These are phyloP conservation scores for Diaporthe sp. DNA, from an alignment of 2,329 filamentous ascomycete genomes.

Conservation along the genomic window DNA sequence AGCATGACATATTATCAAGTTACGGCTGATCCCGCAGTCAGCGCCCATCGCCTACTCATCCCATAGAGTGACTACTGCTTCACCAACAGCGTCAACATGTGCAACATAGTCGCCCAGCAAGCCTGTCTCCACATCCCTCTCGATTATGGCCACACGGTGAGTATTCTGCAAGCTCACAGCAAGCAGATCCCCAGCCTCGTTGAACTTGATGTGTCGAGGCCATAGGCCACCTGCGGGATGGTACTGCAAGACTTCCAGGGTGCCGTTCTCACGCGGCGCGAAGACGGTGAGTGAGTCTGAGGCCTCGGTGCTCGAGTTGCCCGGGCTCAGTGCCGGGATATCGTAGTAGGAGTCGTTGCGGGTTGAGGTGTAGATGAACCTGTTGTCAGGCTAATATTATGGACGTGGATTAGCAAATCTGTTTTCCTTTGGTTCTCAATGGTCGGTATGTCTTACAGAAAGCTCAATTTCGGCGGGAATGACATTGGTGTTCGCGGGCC, in stretches of 20 bases:
- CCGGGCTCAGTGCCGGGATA: background rate
- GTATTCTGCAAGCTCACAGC: background rate
- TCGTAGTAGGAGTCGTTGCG: constrained; percentile 2
- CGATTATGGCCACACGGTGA: background rate
- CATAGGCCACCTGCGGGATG: background rate
- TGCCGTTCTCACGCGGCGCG: background rate
- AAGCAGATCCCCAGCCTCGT: background rate
- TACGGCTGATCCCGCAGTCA: background rate
- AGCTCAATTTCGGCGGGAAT: background rate
- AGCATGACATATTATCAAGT: background rate
- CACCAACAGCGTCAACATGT: background rate
- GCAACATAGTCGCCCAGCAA: background rate
- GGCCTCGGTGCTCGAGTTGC: background rate
- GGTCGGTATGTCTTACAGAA: background rate
- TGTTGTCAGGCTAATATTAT: background rate
- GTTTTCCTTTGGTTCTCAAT: background rate
- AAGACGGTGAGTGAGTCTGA: background rate
- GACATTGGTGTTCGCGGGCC: background rate
- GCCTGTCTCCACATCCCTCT: background rate
- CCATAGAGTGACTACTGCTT: background rate
- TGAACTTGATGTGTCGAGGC: constrained; percentile 6
- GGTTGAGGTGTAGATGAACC: background rate
- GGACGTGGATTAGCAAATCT: background rate
- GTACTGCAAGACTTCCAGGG: background rate
- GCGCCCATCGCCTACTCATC: background rate